A percentile compares a stretch with the other conserved stretches of the same genome.
Conservation (phyloP, 129 eudicot genomes). For the sunflower (Helianthus annuus) region HanXRQr2.0-SUNRISE NC_035441.2:128958515-128959014, state of each 20-base stretch:
- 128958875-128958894: slow-evolving; percentile 79
- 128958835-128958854: slow-evolving; percentile 79
- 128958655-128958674: slow-evolving; percentile 98
- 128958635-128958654: slow-evolving; percentile 85
- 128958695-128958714: slow-evolving; percentile 91
- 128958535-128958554: slow-evolving; percentile 98
- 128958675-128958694: slow-evolving; percentile 92
- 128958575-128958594: slow-evolving; percentile 22
- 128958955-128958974: slow-evolving; percentile 26
- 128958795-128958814: slow-evolving; percentile 8
- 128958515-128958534: slow-evolving; percentile 97
- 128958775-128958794: slow-evolving; percentile 21
- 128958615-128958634: slow-evolving; percentile 15
- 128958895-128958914: slow-evolving; percentile 98
- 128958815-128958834: slow-evolving; percentile 57
- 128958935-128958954: slow-evolving; percentile 90
- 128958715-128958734: slow-evolving; percentile 96
- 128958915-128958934: slow-evolving; percentile 93
- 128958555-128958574: slow-evolving; percentile 40
- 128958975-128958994: slow-evolving; percentile 16
- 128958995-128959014: slow-evolving; percentile 2
- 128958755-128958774: slow-evolving; percentile 7
- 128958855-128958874: slow-evolving; percentile 55
- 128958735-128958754: slow-evolving; percentile 49
- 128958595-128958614: slow-evolving; percentile 13